These are phyloP conservation scores for Tricholoma saponaceum DNA, from an alignment of 768 basidiomycete species.

Conservation along the genomic window DNA sequence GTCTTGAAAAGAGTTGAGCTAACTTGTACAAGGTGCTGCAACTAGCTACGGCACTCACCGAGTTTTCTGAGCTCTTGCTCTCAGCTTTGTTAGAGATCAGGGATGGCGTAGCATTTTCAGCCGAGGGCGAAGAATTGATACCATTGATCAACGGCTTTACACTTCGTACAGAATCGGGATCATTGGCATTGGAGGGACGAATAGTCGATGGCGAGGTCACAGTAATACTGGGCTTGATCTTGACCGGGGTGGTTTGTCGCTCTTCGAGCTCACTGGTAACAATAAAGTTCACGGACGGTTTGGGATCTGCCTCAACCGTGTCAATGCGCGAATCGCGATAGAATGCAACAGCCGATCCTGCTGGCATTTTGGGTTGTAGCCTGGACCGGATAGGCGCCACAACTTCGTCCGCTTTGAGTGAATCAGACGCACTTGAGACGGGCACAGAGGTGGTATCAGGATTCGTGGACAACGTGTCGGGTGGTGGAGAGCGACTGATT, in stretches of 20 bases:
- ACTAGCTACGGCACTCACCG: constrained; percentile 34
- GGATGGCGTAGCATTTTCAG: constrained; percentile 18
- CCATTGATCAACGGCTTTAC: constrained; percentile 13
- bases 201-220: constrained; percentile 14
- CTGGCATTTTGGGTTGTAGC: constrained; percentile 68
- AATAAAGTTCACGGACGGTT: constrained; percentile 63
- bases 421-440: constrained; percentile 22
- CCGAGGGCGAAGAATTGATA: constrained; percentile 13
- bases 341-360: constrained; percentile 68
- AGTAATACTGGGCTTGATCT: constrained; percentile 20
- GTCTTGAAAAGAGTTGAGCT: constrained; percentile 21
- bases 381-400: constrained; percentile 36
- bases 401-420: constrained; percentile 25
- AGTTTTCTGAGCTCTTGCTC: constrained; percentile 48
- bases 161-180: constrained; percentile 4
- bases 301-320: constrained; percentile 41
- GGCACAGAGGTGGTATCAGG: constrained; percentile 27
- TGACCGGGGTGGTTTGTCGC: constrained; percentile 13
- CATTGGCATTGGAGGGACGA: not conserved
- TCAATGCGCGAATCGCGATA: constrained; percentile 63
- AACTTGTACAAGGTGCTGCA: not conserved
- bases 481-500: constrained; percentile 66
- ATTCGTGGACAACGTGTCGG: constrained; percentile 36
- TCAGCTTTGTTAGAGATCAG: constrained; percentile 37
- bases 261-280: constrained; percentile 76